Percentiles rank a stretch among this genome's conserved stretches.
These are phyloP conservation scores for Candida peoriensis DNA, from an alignment of 805 yeast species.

Conservation along the genomic window DNA sequence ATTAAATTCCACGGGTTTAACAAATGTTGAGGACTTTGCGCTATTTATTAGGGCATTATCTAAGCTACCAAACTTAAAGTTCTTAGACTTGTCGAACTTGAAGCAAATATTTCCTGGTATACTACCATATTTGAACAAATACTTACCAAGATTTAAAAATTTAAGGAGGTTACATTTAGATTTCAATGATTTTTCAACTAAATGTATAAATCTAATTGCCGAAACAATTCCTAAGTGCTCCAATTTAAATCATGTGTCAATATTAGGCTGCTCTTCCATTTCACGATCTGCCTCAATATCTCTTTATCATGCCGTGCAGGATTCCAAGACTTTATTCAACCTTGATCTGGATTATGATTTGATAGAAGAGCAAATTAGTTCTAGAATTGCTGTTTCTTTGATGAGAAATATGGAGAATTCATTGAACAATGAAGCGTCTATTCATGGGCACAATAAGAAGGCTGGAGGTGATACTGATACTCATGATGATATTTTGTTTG, in stretches of 20 bases:
- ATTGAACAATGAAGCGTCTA: conserved; percentile 28
- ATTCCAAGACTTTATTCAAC: conserved; percentile 57
- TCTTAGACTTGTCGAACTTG: conserved; percentile 72
- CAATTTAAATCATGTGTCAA: conserved; percentile 60
- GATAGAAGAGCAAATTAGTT: conserved; percentile 58
- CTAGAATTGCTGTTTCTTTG: conserved; percentile 71
- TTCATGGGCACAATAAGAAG: conserved; percentile 16
- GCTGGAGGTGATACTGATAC: conserved; percentile 25
- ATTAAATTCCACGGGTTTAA: conserved; percentile 56
- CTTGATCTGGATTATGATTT: conserved; percentile 62
- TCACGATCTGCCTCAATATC: conserved; percentile 60
- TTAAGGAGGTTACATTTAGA: conserved; percentile 70
- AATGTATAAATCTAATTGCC: conserved; percentile 54
- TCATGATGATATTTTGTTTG: conserved; percentile 62
- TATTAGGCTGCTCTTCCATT: conserved; percentile 55
- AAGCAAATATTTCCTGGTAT: conserved; percentile 61
- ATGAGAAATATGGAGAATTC: conserved; percentile 75
- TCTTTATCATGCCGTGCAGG: conserved; percentile 63
- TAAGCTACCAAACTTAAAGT: conserved; percentile 53
- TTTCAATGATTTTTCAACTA: conserved; percentile 51
- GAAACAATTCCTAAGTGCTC: conserved; percentile 67
- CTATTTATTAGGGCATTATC: conserved; percentile 45
- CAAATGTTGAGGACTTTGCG: conserved; percentile 47
- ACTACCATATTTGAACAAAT: conserved; percentile 50
- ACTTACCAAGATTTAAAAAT: conserved; percentile 62